phyloP scores from a whole-genome alignment of 2,329 filamentous ascomycete genomes.

The Fusarium sp. region DNA sequence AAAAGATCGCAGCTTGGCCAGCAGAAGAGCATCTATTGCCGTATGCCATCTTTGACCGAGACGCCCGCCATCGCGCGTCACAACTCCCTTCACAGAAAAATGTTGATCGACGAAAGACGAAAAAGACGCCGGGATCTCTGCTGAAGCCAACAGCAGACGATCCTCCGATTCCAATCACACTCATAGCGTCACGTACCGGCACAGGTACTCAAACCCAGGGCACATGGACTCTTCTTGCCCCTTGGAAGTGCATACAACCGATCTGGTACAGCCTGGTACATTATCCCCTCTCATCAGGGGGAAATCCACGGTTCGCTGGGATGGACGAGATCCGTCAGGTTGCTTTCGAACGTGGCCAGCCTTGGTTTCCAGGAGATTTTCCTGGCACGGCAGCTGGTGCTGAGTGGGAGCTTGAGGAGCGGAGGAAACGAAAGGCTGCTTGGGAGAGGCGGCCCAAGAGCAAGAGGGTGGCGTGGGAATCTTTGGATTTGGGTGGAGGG shows the following conservation, averaged over 20 bases:
- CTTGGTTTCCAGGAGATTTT: slow-evolving; percentile 90
- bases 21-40: slow-evolving; percentile 64
- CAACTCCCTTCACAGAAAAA: slow-evolving; percentile 80
- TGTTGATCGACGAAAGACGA: slow-evolving; percentile 80
- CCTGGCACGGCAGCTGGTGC: slow-evolving; percentile 83
- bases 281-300: slow-evolving; percentile 81
- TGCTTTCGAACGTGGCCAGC: slow-evolving; percentile 79
- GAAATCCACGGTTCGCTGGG: slow-evolving; percentile 86
- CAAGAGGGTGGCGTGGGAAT: slow-evolving; percentile 81
- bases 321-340: slow-evolving; percentile 84
- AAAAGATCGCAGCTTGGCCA: slow-evolving; percentile 76
- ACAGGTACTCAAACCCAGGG: slow-evolving; percentile 67
- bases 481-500: slow-evolving; percentile 78
- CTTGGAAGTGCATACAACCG: slow-evolving; percentile 88
- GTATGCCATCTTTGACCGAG: slow-evolving; percentile 75
- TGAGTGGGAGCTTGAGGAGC: slow-evolving; percentile 78
- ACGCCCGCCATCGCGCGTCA: slow-evolving; percentile 72
- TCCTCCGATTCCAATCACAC: slow-evolving; percentile 80
- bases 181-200: slow-evolving; percentile 70
- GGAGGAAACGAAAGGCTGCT: slow-evolving; percentile 77
- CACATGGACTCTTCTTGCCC: slow-evolving; percentile 85
- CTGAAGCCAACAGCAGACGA: slow-evolving; percentile 71
- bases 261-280: slow-evolving; percentile 91
- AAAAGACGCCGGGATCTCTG: slow-evolving; percentile 71
- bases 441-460: slow-evolving; percentile 87